Conservation (phyloP, 441 rosid species). For the Populus hybrid region DNA sequence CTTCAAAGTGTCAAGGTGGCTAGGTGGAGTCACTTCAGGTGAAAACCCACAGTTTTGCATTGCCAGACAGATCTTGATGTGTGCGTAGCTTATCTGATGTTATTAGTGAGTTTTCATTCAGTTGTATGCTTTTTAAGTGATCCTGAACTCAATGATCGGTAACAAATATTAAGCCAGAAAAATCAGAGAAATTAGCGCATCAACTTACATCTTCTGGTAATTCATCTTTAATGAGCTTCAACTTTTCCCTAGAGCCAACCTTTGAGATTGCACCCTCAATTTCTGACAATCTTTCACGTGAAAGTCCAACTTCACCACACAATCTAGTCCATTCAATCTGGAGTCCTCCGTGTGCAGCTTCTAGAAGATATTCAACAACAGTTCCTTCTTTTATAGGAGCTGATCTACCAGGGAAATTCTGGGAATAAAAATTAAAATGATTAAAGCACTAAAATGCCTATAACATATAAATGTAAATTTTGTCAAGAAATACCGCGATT, state of each 20-base stretch:
- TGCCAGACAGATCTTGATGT: constrained; percentile 35
- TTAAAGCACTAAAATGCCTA: background rate
- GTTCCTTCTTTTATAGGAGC: constrained; percentile 51
- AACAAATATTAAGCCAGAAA: background rate
- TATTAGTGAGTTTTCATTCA: background rate
- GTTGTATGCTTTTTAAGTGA: background rate
- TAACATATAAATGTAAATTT: background rate
- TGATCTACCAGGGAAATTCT: constrained; percentile 43
- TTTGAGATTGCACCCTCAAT: constrained; percentile 39
- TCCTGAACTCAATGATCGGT: background rate
- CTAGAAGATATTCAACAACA: constrained; percentile 40
- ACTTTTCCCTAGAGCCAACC: constrained; percentile 43
- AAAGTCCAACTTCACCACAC: constrained; percentile 34
- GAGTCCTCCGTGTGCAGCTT: constrained; percentile 41
- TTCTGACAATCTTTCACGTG: constrained; percentile 25
- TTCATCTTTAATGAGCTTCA: constrained; percentile 47
- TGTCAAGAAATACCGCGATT: constrained; percentile 38
- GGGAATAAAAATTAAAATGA: constrained; percentile 7
- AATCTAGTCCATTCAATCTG: constrained; percentile 40
- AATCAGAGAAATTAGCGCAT: background rate
- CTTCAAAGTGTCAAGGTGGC: background rate
- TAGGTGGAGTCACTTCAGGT: constrained; percentile 18
- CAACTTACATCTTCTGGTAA: constrained; percentile 41
- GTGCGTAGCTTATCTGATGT: constrained; percentile 42
- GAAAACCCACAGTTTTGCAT: constrained; percentile 30